Percentiles rank a stretch among this genome's conserved stretches.
phyloP scores from a whole-genome alignment of 768 basidiomycete genomes.

The Trametes sanguinea region DNA sequence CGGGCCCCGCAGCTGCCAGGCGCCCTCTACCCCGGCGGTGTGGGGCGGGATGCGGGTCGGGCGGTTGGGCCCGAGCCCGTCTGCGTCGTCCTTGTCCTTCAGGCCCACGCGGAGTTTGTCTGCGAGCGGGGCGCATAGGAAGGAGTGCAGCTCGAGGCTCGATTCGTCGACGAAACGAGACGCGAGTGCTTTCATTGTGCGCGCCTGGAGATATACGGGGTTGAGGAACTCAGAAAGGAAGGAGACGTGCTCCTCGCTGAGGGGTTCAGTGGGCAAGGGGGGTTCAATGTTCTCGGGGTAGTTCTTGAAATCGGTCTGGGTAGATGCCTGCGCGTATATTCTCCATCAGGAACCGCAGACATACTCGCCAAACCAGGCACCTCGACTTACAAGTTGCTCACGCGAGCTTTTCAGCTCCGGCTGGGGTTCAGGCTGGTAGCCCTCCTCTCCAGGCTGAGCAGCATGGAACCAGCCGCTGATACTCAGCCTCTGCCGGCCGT shows the following conservation, averaged over 20 bases:
- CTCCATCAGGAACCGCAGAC: background rate
- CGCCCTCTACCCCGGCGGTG: conserved; percentile 50
- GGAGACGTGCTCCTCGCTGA: conserved; percentile 58
- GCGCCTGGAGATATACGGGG: conserved; percentile 83
- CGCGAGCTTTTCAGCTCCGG: conserved; percentile 73
- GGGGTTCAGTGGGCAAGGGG: conserved; percentile 50
- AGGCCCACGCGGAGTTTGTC: conserved; percentile 65
- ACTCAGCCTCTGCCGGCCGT: conserved; percentile 75
- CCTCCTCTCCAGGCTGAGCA: conserved; percentile 88
- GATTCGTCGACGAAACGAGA: conserved; percentile 84
- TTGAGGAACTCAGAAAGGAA: conserved; percentile 88
- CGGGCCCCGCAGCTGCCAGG: conserved; percentile 81
- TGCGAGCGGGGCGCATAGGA: conserved; percentile 73
- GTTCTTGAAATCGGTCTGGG: conserved; percentile 58
- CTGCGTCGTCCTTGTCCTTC: conserved; percentile 59
- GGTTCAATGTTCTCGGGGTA: conserved; percentile 45
- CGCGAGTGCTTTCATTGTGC: conserved; percentile 79
- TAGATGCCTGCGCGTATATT: conserved; percentile 50
- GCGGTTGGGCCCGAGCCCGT: conserved; percentile 59
- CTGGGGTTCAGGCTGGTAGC: conserved; percentile 59
- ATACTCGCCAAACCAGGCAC: background rate
- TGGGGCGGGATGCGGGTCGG: conserved; percentile 64
- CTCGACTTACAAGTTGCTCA: conserved; percentile 81
- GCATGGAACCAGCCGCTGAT: conserved; percentile 98
- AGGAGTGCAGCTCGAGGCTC: conserved; percentile 84